Evolutionary conservation across 805 yeast genomes (phyloP), one percentile per base, ranked within the genome.

Genomic region (Barnettozyma vustinii): DNA sequence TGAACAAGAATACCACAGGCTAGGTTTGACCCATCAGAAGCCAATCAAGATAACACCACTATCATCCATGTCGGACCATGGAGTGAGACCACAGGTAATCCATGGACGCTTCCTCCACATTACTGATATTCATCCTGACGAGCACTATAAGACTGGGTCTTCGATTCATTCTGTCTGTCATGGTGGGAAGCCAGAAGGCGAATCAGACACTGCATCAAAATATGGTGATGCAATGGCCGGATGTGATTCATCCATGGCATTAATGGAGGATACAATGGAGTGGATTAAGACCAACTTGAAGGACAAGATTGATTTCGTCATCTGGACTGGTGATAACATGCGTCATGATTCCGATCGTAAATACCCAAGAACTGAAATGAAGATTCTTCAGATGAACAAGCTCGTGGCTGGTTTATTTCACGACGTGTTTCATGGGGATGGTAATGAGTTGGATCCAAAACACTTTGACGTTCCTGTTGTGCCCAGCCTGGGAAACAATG

Each of bases 301-400:
- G 52, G 94, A 86, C 63, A 81, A 87, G 55, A 81, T 88, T 44
- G 96, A 88, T 63, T 88, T 88, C 65, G 83, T 88, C 12, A 76
- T 88, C 13, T 88, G 96, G 96, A 87, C 96, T 0, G 96, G 96
- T 30, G 96, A 88, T 66, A 88, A 87, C 58, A 79, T 86, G 42
- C 74, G 96, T 48, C 96, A 87, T 63, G 96, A 87, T 63, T 85
- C 83, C 58, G 96, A 87, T 66, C 71, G 95, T 61, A 62, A 63
- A 19, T 67, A 69, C 58, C 96, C 96, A 2, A 76, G 96, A 69
- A 79, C 87, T 1, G 95, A 87, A 59, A 59, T 61, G 50, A 79
- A 81, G 49, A 88, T 88, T 42, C 79, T 87, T 53, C 83, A 81
- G 12, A 74, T 83, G 79, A 87, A 87, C 61, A 73, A 75, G 52